Evolutionary conservation across 352 stramenopile genomes (phyloP).

Genomic region (Phytophthora cryptogea): DNA sequence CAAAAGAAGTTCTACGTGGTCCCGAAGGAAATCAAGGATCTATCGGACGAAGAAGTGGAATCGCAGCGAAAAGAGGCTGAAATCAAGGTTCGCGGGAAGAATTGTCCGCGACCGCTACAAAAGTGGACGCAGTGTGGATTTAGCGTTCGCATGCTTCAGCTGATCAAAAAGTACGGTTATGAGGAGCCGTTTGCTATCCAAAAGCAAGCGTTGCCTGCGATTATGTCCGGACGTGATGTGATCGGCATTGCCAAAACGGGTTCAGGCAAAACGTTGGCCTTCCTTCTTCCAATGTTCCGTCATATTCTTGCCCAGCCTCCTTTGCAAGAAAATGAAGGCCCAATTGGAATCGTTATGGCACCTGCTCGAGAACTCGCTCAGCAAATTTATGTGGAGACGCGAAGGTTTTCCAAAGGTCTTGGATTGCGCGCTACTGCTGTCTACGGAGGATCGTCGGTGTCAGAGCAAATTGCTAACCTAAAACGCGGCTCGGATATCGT

Average conservation of each 20-base stretch:
- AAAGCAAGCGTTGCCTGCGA: constrained; percentile 95
- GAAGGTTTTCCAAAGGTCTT: constrained; percentile 93
- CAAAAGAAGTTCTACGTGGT: constrained; percentile 99
- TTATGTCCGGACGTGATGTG: constrained; percentile 99
- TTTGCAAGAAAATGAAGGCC: constrained; percentile 94
- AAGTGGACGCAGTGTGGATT: constrained; percentile 98
- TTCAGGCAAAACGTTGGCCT: constrained; percentile 92
- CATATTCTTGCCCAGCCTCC: constrained; percentile 95
- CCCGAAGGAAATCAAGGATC: constrained; percentile 91
- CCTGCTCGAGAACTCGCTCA: constrained; percentile 97
- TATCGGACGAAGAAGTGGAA: constrained; percentile 89
- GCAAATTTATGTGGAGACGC: constrained; percentile 98
- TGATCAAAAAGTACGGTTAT: constrained; percentile 95
- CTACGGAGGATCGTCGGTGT: constrained; percentile 94
- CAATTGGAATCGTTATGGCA: constrained; percentile 98
- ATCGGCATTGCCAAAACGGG: constrained; percentile 99
- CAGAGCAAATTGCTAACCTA: constrained; percentile 98
- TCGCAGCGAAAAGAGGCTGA: constrained; percentile 87
- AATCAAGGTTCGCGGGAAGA: constrained; percentile 98
- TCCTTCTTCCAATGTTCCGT: constrained; percentile 93
- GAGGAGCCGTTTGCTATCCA: constrained; percentile 97
- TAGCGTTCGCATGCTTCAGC: constrained; percentile 93
- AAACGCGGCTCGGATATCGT: constrained; percentile 98
- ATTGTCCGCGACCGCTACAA: constrained; percentile 94
- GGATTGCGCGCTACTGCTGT: constrained; percentile 94